Conservation (phyloP, 1,139 yeast genomes). For the Pneumocystis murina region DNA sequence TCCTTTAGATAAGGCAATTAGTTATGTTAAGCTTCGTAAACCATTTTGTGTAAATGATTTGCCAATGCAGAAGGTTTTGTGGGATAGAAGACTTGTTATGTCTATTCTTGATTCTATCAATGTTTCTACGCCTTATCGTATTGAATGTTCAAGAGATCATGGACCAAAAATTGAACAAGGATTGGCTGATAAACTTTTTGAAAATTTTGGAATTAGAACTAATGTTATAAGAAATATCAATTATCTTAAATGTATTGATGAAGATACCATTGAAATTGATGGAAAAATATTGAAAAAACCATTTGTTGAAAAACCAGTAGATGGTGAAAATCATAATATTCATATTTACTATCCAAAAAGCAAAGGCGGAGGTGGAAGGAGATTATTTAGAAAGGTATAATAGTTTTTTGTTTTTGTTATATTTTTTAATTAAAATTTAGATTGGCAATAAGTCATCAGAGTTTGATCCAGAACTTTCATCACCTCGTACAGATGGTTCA, state of each 20-base stretch:
- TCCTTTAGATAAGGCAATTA: constrained; percentile 88
- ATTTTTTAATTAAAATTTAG: background rate
- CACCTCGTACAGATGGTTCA: constrained; percentile 81
- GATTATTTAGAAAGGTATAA: constrained; percentile 58
- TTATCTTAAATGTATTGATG: constrained; percentile 48
- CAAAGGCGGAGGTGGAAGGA: constrained; percentile 94
- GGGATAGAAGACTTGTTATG: constrained; percentile 91
- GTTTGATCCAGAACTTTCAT: constrained; percentile 63
- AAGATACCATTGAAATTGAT: constrained; percentile 66
- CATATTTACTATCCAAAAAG: constrained; percentile 77
- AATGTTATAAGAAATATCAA: constrained; percentile 55
- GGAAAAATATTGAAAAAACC: constrained; percentile 69
- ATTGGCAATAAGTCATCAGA: constrained; percentile 96
- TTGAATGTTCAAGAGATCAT: constrained; percentile 89
- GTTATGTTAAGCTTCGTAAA: constrained; percentile 74
- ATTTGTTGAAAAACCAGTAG: constrained; percentile 95
- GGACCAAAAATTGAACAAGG: constrained; percentile 64
- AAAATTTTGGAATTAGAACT: constrained; percentile 43
- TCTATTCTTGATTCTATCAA: constrained; percentile 63
- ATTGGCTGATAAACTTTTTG: constrained; percentile 35
- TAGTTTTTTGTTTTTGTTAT: background rate
- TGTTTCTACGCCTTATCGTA: constrained; percentile 77
- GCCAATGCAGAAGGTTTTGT: constrained; percentile 75
- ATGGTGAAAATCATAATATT: constrained; percentile 96
- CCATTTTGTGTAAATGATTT: constrained; percentile 85